Percentiles rank a stretch among this genome's conserved stretches.
Conservation (phyloP, 192 early-diverging fungal genomes). For the Backusella sp. region DNA sequence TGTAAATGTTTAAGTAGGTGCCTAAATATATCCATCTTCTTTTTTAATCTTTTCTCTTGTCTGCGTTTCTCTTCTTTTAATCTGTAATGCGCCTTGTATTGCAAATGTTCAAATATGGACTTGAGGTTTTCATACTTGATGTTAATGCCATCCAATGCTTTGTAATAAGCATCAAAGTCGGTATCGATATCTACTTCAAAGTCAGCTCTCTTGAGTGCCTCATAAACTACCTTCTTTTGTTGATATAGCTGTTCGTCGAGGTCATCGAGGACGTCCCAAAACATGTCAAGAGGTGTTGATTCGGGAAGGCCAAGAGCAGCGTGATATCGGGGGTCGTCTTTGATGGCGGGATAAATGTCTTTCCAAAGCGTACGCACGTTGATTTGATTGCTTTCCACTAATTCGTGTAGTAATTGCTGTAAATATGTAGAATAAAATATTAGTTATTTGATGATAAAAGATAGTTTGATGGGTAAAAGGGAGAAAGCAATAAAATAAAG, state of each 20-base stretch:
- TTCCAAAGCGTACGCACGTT: conserved; percentile 82
- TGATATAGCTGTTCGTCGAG: conserved; percentile 74
- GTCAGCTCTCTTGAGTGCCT: conserved; percentile 53
- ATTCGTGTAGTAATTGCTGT: conserved; percentile 63
- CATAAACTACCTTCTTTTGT: conserved; percentile 65
- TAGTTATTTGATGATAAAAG: not conserved
- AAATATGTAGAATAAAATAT: not conserved
- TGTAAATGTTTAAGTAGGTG: conserved; percentile 60
- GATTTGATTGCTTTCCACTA: conserved; percentile 53
- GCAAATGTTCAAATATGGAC: conserved; percentile 48
- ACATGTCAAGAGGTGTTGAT: conserved; percentile 87
- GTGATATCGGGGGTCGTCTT: conserved; percentile 65
- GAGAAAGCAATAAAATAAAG: not conserved
- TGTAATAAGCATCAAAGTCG: conserved; percentile 46
- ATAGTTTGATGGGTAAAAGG: not conserved
- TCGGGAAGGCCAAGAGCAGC: conserved; percentile 79
- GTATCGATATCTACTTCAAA: conserved; percentile 48
- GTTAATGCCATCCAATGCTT: conserved; percentile 38
- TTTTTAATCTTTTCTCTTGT: conserved; percentile 63
- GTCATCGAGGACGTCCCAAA: conserved; percentile 87
- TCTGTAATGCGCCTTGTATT: conserved; percentile 50
- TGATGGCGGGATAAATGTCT: conserved; percentile 75
- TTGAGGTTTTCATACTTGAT: conserved; percentile 35
- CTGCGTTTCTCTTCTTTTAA: conserved; percentile 72
- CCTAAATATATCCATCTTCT: conserved; percentile 78